Base-by-base conservation (phyloP, 768 basidiomycete genomes). In the Termitomyces titanicus region DNA sequence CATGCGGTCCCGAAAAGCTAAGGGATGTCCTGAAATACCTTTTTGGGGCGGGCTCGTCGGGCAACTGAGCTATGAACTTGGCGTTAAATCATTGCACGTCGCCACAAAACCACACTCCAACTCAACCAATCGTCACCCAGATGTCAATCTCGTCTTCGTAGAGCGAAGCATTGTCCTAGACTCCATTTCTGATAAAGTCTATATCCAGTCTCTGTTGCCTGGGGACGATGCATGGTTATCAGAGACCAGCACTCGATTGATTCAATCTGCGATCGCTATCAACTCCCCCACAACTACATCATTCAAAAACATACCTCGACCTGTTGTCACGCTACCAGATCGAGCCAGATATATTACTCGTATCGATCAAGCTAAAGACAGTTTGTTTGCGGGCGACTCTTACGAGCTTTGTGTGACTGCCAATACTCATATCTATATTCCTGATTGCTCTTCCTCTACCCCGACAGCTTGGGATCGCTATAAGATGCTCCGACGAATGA, bases 401-500 rank as follows among this genome's bases (percentile, higher is more conserved):
- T 98, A 98, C 70, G 95, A 98, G 67, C 79, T 98, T 34, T 97
- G 94, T 60, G 74, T 97, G 31, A 97, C 95, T 1, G 87, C 88
- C 5, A 81, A 76, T 12, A 89, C 89, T 18, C 78, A 69, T 34
- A 76, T 92, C 47, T 70, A 76, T 11, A 64, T 84, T 40, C 79
- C 79, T 31, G 68, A 72, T 48, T 61, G 68, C 29, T 57, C 64
- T 39, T 42, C 56, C 31, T 62, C 68, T 20, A 63, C 68, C 1
- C 68, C 70, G 20, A 76, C 81, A 2, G 86, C 88, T 12, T 92
- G 90, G 90, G 79, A 84, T 54, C 78, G 86, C 37, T 92, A 89
- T 72, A 86, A 85, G 63, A 67, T 66, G 40, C 79, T 97, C 35
- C 85, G 92, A 29, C 68, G 75, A 35, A 74, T 76, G 47, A 98